A percentile compares a stretch with the other conserved stretches of the same genome.
phyloP scores from a whole-genome alignment of 129 eudicot genomes.

The Artemisia tridentata region DNA sequence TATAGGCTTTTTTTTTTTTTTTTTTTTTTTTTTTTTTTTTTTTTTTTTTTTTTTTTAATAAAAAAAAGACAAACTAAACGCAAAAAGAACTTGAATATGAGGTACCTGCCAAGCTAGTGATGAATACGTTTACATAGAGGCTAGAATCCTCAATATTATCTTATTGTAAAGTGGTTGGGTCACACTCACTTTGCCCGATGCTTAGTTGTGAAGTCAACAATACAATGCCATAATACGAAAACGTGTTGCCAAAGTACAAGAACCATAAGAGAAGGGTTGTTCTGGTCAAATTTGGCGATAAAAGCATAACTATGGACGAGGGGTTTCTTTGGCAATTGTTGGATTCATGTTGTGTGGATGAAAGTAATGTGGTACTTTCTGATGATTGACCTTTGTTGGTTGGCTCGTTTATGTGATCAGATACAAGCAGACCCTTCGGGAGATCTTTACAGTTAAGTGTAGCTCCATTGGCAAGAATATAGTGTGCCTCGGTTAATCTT shows the following conservation, averaged over 20 bases:
- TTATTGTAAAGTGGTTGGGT: conserved; percentile 9
- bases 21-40: too few relatives aligned
- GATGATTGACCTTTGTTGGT: conserved; percentile 29
- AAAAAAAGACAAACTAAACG: background rate
- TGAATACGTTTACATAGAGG: conserved; percentile 48
- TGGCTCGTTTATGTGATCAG: conserved; percentile 26
- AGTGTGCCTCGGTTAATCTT: conserved; percentile 39
- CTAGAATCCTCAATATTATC: conserved; percentile 34
- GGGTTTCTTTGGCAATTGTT: conserved; percentile 23
- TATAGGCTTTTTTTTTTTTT: background rate
- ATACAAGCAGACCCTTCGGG: conserved; percentile 45
- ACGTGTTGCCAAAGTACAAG: conserved; percentile 52
- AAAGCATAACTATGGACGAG: conserved; percentile 43
- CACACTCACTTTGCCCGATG: conserved; percentile 38
- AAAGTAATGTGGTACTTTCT: conserved; percentile 29
- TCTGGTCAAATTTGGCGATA: conserved; percentile 47
- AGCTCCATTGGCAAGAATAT: conserved; percentile 45
- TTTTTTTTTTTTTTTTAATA: too few relatives aligned
- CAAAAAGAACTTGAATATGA: background rate
- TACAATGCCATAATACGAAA: conserved; percentile 67
- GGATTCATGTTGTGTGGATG: conserved; percentile 25
- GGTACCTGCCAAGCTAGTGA: conserved; percentile 49
- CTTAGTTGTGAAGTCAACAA: conserved; percentile 67
- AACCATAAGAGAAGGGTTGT: conserved; percentile 59
- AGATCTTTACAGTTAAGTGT: conserved; percentile 43